A percentile compares a stretch with the other conserved stretches of the same genome.
These are phyloP conservation scores for Thraustotheca clavata DNA, from an alignment of 352 stramenopile genomes.

Conservation along the genomic window DNA sequence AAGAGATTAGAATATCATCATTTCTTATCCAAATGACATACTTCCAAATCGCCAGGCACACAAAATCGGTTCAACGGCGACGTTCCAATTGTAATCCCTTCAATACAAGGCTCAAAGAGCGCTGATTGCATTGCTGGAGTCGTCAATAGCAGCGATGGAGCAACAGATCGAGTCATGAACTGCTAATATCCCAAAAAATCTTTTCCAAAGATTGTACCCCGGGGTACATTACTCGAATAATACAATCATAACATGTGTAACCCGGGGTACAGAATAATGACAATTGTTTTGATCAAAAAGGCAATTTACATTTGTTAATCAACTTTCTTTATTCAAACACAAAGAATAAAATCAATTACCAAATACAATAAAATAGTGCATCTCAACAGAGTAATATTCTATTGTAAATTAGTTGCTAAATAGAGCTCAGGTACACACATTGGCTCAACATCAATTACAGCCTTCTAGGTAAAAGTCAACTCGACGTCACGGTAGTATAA, in stretches of 20 bases:
- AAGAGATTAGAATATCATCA: not conserved
- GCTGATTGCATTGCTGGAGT: not conserved
- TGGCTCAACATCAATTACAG: too few relatives aligned
- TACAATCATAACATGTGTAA: not conserved
- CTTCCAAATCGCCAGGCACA: not conserved
- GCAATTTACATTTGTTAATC: too few relatives aligned
- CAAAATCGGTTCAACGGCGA: not conserved
- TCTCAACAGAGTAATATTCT: too few relatives aligned
- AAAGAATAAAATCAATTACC: too few relatives aligned
- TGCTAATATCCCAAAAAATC: not conserved
- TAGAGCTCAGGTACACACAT: too few relatives aligned
- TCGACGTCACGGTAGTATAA: too few relatives aligned
- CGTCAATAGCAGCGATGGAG: not conserved
- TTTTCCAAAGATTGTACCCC: not conserved
- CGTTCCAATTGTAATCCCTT: conserved; percentile 13
- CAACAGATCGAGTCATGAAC: not conserved
- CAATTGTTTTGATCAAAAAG: too few relatives aligned
- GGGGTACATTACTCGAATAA: not conserved
- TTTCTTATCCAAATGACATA: not conserved
- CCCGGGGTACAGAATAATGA: not conserved
- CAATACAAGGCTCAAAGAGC: not conserved
- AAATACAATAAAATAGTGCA: too few relatives aligned
- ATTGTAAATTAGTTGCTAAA: too few relatives aligned
- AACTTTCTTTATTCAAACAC: too few relatives aligned
- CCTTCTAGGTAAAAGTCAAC: too few relatives aligned